These are phyloP conservation scores for Wickerhamiella hasegawae DNA, from an alignment of 805 yeast genomes.

Conservation along the genomic window DNA sequence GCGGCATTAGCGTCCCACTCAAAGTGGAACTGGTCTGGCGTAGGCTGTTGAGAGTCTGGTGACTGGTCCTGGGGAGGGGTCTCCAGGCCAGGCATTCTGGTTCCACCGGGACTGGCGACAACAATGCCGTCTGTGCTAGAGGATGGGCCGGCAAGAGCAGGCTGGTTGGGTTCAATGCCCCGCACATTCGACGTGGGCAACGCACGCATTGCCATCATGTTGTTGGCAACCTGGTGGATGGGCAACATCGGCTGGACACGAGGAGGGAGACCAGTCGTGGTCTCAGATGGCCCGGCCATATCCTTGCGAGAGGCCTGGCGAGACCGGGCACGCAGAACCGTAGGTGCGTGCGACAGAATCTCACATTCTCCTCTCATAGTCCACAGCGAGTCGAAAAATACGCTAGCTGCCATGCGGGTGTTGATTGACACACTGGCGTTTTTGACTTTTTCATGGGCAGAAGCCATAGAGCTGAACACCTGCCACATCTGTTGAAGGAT, in stretches of 20 bases:
- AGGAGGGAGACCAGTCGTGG: background rate
- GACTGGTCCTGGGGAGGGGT: background rate
- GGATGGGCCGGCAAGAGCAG: background rate
- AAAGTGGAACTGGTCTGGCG: conserved; percentile 4
- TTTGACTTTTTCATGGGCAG: conserved; percentile 21
- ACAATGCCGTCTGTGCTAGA: no score
- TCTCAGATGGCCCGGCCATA: no score
- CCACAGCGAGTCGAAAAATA: conserved; percentile 82
- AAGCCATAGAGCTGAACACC: conserved; percentile 48
- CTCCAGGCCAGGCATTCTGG: background rate
- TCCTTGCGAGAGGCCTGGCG: background rate
- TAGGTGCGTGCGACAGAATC: conserved; percentile 31
- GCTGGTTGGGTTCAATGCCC: background rate
- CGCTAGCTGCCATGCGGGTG: conserved; percentile 82
- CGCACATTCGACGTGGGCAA: background rate
- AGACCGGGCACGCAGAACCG: conserved; percentile 11
- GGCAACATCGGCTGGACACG: background rate
- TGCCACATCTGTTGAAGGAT: conserved; percentile 93
- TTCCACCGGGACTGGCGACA: background rate
- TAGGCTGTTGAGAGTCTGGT: conserved; percentile 1
- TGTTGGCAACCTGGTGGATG: background rate
- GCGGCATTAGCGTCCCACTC: conserved; percentile 36
- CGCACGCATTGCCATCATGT: background rate
- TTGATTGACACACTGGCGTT: conserved; percentile 30
- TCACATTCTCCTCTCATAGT: conserved; percentile 76